phyloP scores from a whole-genome alignment of 441 rosid genomes.

The Syzygium syzygioides region DNA sequence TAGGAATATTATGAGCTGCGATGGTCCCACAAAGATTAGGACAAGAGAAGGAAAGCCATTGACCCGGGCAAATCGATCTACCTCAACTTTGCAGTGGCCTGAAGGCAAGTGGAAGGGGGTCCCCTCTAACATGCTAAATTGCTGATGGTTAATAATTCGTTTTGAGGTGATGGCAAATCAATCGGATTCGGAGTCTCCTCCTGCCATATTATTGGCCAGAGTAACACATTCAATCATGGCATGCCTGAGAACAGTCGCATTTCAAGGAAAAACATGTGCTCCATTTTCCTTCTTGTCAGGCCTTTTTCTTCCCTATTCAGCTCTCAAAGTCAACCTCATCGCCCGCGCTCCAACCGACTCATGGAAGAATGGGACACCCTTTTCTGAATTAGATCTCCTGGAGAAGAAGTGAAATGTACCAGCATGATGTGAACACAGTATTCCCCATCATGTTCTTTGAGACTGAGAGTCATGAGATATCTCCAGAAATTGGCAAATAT shows the following conservation, averaged over 20 bases:
- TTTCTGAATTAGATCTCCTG: neutral
- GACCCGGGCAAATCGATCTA: neutral
- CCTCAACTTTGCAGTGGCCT: neutral
- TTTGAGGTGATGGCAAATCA: neutral
- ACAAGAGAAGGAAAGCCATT: neutral
- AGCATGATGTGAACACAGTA: neutral
- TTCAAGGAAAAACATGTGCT: neutral
- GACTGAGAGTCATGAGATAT: neutral
- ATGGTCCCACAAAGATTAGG: neutral
- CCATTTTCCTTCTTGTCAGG: neutral
- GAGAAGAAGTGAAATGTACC: neutral
- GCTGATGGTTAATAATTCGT: neutral
- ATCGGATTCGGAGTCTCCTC: neutral
- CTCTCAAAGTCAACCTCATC: neutral
- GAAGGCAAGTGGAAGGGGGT: neutral
- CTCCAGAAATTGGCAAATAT: neutral
- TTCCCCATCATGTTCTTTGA: neutral
- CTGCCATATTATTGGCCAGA: neutral
- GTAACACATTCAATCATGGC: neutral
- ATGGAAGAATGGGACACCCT: neutral
- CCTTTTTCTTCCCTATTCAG: neutral
- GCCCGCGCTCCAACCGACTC: neutral
- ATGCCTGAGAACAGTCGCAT: neutral
- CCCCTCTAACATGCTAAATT: neutral
- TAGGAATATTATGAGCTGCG: neutral